Evolutionary conservation across 805 yeast genomes (phyloP).

Genomic region (Starmerella asiatica): DNA sequence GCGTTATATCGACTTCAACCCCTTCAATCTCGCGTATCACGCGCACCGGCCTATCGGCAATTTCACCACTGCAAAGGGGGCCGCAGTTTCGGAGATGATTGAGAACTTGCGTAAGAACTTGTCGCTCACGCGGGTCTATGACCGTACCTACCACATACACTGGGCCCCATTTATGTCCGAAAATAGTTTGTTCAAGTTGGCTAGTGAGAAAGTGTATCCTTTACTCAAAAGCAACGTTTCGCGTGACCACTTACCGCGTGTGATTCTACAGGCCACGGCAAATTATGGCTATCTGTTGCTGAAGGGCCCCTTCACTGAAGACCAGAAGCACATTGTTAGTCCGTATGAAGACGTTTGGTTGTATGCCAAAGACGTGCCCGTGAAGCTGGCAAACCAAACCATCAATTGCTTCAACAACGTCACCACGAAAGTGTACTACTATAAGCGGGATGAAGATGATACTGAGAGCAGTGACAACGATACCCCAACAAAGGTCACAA

Average conservation of each 20-base stretch:
- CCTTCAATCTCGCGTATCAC: conserved; percentile 57
- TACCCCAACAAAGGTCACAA: too few relatives aligned
- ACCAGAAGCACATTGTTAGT: conserved; percentile 67
- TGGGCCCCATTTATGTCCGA: too few relatives aligned
- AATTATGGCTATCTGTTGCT: conserved; percentile 76
- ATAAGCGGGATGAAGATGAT: too few relatives aligned
- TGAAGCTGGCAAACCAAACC: conserved; percentile 43
- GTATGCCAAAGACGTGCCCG: conserved; percentile 45
- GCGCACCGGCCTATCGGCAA: conserved; percentile 25
- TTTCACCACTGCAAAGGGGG: conserved; percentile 48
- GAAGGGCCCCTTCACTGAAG: too few relatives aligned
- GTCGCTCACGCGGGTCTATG: conserved; percentile 42
- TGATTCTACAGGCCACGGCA: conserved; percentile 70
- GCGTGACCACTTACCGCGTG: conserved; percentile 30
- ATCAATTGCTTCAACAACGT: too few relatives aligned
- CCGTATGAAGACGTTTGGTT: conserved; percentile 80
- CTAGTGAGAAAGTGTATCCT: conserved; percentile 46
- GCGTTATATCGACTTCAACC: conserved; percentile 71
- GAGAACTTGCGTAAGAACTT: conserved; percentile 34
- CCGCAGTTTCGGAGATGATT: conserved; percentile 35
- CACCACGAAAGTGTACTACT: too few relatives aligned
- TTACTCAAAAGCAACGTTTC: conserved; percentile 19
- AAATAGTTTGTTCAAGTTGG: conserved; percentile 44
- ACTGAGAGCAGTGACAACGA: too few relatives aligned
- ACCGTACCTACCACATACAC: conserved; percentile 56